These are phyloP conservation scores for Sporodiniella umbellata DNA, from an alignment of 371 early-diverging fungal genomes.

Conservation along the genomic window DNA sequence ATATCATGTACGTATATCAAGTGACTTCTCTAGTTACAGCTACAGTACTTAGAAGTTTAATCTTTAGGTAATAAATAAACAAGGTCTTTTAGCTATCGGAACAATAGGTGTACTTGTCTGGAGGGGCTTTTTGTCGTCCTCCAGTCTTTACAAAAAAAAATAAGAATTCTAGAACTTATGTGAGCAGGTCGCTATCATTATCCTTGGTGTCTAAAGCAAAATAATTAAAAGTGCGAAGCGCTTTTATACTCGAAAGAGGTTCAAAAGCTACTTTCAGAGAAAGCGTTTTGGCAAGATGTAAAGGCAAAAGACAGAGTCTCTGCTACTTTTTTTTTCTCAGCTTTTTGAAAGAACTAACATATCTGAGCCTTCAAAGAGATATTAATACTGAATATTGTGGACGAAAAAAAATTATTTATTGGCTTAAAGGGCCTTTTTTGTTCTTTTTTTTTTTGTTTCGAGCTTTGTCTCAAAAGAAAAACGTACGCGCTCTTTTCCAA, in stretches of 20 bases:
- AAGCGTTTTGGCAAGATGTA: background rate
- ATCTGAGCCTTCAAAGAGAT: background rate
- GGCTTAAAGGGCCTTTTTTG: background rate
- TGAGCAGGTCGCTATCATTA: background rate
- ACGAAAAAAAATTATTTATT: constrained; percentile 8
- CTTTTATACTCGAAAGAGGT: constrained; percentile 1
- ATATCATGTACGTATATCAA: no score
- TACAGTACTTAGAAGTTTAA: constrained; percentile 1
- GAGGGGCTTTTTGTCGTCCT: no score
- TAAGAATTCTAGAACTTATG: background rate
- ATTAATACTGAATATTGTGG: constrained; percentile 2
- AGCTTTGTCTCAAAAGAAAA: constrained; percentile 12
- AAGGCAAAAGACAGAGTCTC: constrained; percentile 3
- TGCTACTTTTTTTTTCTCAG: background rate
- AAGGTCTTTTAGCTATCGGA: background rate
- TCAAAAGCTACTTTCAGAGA: background rate
- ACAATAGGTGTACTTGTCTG: background rate
- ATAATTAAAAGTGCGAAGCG: background rate
- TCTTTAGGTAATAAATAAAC: constrained; percentile 3
- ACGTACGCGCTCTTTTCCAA: constrained; percentile 10
- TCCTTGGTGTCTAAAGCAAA: background rate
- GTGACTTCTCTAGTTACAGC: background rate
- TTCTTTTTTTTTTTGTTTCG: background rate
- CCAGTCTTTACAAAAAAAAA: no score
- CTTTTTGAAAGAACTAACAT: background rate